Evolutionary conservation across 2,329 filamentous ascomycete species (phyloP).

Genomic region (Ampelomyces quisqualis): DNA sequence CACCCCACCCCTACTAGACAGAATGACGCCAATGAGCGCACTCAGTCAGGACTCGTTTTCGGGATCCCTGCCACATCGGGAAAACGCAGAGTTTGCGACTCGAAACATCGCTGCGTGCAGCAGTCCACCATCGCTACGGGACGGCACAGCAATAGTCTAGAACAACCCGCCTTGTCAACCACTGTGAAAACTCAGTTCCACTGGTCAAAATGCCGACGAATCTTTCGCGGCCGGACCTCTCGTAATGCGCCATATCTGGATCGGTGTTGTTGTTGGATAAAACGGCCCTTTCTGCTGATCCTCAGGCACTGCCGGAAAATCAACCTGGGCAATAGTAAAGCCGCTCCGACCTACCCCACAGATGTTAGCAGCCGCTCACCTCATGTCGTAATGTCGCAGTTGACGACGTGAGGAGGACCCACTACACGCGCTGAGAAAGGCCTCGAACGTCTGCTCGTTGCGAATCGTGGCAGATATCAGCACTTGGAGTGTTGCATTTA

Average conservation of each 20-base stretch:
- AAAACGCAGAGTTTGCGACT: slow-evolving; percentile 12
- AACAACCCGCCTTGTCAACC: slow-evolving; percentile 21
- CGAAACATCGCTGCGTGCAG: slow-evolving; percentile 22
- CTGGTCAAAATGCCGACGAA: slow-evolving; percentile 29
- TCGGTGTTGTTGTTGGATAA: slow-evolving; percentile 61
- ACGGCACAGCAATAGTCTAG: slow-evolving; percentile 17
- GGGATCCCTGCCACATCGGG: slow-evolving; percentile 8
- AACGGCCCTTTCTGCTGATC: slow-evolving; percentile 62
- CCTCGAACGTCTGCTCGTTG: slow-evolving; percentile 67
- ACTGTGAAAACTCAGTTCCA: slow-evolving; percentile 5
- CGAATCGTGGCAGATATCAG: slow-evolving; percentile 71
- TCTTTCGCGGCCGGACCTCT: slow-evolving; percentile 23
- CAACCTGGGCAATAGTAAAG: slow-evolving; percentile 37
- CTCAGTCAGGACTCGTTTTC: slow-evolving; percentile 15
- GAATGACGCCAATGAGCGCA: slow-evolving; percentile 22
- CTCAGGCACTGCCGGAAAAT: slow-evolving; percentile 35
- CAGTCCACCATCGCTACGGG: slow-evolving; percentile 16
- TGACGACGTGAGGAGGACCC: slow-evolving; percentile 41
- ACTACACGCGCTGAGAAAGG: slow-evolving; percentile 62
- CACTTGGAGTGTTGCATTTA: slow-evolving; percentile 59
- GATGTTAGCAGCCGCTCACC: slow-evolving; percentile 36
- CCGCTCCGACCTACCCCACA: slow-evolving; percentile 45
- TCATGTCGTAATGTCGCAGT: slow-evolving; percentile 20
- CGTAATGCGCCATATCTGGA: slow-evolving; percentile 56
- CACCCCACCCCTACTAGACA: slow-evolving; percentile 18